Base-by-base conservation (phyloP, 371 early-diverging fungal genomes). In the Gilbertella persicaria region DNA sequence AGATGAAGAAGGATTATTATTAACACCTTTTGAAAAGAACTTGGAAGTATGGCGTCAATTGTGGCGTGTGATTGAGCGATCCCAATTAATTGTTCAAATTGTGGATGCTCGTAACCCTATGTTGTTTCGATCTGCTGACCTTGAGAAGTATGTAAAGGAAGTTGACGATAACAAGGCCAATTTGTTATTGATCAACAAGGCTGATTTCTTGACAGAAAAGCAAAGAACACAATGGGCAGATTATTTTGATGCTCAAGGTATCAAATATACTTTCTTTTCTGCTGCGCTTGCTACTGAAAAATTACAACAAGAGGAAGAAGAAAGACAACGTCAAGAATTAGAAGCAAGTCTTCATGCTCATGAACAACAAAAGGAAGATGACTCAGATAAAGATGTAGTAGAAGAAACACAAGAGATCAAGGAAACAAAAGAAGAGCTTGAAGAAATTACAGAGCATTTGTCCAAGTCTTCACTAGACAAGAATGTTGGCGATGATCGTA, bases 21-120 rank as follows among this genome's bases (percentile, higher is more conserved):
- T 98, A 66, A 98, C 99, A 13, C 98, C 99, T 17, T 99, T 94
- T 66, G 99, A 99, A 74, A 90, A 95, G 60, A 99, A 99, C 73
- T 62, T 99, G 21, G 99, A 99, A 79, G 95, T 99, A 26, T 99
- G 99, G 99, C 85, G 99, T 45, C 99, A 99, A 73, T 83, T 99
- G 46, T 99, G 99, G 99, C 86, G 99, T 25, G 99, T 99, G 36
- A 92, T 99, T 67, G 99, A 99, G 73, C 82, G 96, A 49, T 93
- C 96, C 28, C 94, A 99, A 55, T 55, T 97, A 56, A 84, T 99
- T 25, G 95, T 98, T 19, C 99, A 99, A 75, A 99, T 99, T 57
- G 97, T 99, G n/a, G 99, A 99, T 82, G 96, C 96, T 16, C 86
- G 99, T 53, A 96, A 99, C 76, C 99, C 99, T 1, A 62, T 96